These are phyloP conservation scores for Myriosclerotinia curreyana DNA, from an alignment of 2,329 filamentous ascomycete genomes.

Conservation along the genomic window DNA sequence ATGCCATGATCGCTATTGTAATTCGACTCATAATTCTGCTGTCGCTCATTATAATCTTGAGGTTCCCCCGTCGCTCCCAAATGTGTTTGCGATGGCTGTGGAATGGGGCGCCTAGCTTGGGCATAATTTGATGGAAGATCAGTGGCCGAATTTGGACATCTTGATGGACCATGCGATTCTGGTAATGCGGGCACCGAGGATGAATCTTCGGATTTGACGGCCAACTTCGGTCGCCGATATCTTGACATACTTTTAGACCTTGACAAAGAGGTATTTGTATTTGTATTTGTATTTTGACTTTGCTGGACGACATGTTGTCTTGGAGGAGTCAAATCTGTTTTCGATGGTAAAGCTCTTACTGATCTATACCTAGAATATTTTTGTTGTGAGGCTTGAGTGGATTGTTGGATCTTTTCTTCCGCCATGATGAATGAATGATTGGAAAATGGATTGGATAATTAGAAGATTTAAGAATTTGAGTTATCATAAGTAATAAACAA, in stretches of 20 bases:
- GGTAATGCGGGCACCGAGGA: constrained; percentile 27
- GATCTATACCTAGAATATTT: constrained; percentile 59
- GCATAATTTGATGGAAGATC: constrained; percentile 16
- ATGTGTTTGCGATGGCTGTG: constrained; percentile 20
- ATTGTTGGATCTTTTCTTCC: too few relatives aligned
- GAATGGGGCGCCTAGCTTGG: constrained; percentile 20
- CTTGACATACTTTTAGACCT: constrained; percentile 42
- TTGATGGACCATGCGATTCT: neutral
- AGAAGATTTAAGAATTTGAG: neutral
- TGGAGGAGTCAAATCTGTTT: constrained; percentile 20
- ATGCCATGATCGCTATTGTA: constrained; percentile 25
- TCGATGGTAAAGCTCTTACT: constrained; percentile 45
- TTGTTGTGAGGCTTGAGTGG: constrained; percentile 30
- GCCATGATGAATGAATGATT: constrained; percentile 26
- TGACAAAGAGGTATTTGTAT: constrained; percentile 18
- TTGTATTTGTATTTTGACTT: too few relatives aligned
- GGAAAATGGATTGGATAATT: neutral
- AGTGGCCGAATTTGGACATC: neutral
- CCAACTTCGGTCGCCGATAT: constrained; percentile 37
- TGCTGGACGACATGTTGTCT: constrained; percentile 27
- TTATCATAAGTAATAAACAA: constrained; percentile 19
- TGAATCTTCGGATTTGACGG: constrained; percentile 16
- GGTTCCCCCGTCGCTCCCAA: constrained; percentile 23
- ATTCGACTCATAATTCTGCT: constrained; percentile 21
- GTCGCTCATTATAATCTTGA: constrained; percentile 27